These are phyloP conservation scores for Salvia miltiorrhiza DNA, from an alignment of 257 asterid genomes.

Conservation along the genomic window DNA sequence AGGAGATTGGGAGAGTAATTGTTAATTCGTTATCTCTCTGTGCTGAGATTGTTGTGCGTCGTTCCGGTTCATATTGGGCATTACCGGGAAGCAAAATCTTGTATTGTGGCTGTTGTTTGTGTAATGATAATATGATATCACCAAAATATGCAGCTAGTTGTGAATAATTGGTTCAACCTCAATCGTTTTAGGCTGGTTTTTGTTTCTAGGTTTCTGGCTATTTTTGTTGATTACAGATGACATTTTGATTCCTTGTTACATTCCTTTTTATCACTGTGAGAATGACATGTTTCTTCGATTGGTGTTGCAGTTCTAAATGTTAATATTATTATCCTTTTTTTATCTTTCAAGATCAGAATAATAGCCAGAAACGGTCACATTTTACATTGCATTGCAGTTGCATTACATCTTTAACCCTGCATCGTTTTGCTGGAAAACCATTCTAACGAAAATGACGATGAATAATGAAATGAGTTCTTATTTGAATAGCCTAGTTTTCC, in stretches of 20 bases:
- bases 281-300: background rate
- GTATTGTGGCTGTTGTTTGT: background rate
- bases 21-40: background rate
- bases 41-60: background rate
- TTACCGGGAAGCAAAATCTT: background rate
- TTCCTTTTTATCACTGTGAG: background rate
- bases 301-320: background rate
- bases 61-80: background rate
- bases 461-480: background rate
- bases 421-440: background rate
- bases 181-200: background rate
- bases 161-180: background rate
- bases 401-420: background rate
- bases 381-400: background rate
- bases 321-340: background rate
- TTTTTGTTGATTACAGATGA: background rate
- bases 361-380: background rate
- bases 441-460: background rate
- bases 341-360: background rate
- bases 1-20: background rate
- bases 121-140: background rate
- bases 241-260: background rate
- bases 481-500: background rate
- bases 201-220: background rate
- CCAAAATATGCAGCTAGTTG: background rate